phyloP scores from a whole-genome alignment of 1,284 basidiomycete species.

The Ceratobasidium papillatum region DNA sequence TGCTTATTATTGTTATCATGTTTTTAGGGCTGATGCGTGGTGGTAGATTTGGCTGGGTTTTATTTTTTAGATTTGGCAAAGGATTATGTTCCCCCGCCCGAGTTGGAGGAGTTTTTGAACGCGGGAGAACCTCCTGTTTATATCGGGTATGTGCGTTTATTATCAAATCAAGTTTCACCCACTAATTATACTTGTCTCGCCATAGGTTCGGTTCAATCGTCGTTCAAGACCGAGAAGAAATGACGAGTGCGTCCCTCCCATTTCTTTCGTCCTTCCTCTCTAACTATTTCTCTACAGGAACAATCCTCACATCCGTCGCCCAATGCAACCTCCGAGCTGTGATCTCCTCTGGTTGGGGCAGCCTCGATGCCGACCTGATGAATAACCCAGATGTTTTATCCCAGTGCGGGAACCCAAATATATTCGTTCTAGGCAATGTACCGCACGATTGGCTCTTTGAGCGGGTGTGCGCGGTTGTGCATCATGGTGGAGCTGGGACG shows the following conservation, averaged over 20 bases:
- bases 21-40: background rate
- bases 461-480: conserved; percentile 68
- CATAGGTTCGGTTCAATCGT: conserved; percentile 35
- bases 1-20: conserved; percentile 24
- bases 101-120: conserved; percentile 60
- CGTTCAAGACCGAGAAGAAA: conserved; percentile 58
- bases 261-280: background rate
- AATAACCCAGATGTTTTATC: background rate
- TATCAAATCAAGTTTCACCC: background rate
- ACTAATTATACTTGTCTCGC: background rate
- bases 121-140: conserved; percentile 67
- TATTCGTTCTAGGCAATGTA: conserved; percentile 65
- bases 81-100: conserved; percentile 59
- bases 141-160: conserved; percentile 61
- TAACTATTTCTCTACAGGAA: conserved; percentile 51
- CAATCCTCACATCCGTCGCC: conserved; percentile 64
- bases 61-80: conserved; percentile 66
- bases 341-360: conserved; percentile 70
- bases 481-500: conserved; percentile 55
- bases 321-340: conserved; percentile 65
- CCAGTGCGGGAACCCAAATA: conserved; percentile 57
- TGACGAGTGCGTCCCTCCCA: conserved; percentile 2
- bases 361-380: conserved; percentile 57
- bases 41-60: conserved; percentile 67
- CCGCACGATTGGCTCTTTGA: conserved; percentile 79